A percentile compares a stretch with the other conserved stretches of the same genome.
phyloP scores from a whole-genome alignment of 164 flowering plant genomes.

The Umbilicus rupestris region DNA sequence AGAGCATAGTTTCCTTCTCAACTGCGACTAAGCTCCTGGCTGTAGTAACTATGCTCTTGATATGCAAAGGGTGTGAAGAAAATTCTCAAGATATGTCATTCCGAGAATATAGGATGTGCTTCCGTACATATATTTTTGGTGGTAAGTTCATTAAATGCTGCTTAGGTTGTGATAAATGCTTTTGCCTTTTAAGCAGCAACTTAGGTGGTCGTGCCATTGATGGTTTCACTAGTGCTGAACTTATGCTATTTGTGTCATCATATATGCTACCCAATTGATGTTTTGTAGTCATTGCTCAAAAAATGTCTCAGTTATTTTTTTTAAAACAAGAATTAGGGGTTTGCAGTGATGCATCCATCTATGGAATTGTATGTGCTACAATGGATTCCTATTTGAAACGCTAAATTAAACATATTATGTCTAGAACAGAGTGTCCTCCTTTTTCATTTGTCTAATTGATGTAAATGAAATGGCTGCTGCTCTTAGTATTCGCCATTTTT shows the following conservation, averaged over 20 bases:
- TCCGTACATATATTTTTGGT: slow-evolving; percentile 30
- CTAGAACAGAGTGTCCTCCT: not conserved
- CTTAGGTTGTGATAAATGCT: not conserved
- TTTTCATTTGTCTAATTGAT: not conserved
- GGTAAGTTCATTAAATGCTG: slow-evolving; percentile 31
- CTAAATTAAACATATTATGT: not conserved
- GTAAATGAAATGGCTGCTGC: not conserved
- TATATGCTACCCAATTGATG: not conserved
- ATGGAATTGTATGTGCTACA: not conserved
- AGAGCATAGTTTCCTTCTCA: slow-evolving; percentile 30
- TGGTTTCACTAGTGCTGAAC: not conserved
- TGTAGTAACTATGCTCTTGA: slow-evolving; percentile 27
- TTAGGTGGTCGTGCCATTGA: not conserved
- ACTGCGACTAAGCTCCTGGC: slow-evolving; percentile 38
- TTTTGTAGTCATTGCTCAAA: not conserved
- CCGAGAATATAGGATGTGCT: slow-evolving; percentile 35
- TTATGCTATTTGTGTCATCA: not conserved
- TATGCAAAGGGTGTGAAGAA: slow-evolving; percentile 39
- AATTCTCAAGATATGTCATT: slow-evolving; percentile 19
- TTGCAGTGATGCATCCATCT: not conserved
- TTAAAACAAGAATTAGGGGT: not conserved
- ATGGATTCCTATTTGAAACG: not conserved
- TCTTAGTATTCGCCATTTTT: not conserved
- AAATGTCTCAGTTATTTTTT: not conserved
- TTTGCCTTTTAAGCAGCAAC: not conserved